These are phyloP conservation scores for Cyclotella sp. DNA, from an alignment of 108 stramenopile species.

Conservation along the genomic window DNA sequence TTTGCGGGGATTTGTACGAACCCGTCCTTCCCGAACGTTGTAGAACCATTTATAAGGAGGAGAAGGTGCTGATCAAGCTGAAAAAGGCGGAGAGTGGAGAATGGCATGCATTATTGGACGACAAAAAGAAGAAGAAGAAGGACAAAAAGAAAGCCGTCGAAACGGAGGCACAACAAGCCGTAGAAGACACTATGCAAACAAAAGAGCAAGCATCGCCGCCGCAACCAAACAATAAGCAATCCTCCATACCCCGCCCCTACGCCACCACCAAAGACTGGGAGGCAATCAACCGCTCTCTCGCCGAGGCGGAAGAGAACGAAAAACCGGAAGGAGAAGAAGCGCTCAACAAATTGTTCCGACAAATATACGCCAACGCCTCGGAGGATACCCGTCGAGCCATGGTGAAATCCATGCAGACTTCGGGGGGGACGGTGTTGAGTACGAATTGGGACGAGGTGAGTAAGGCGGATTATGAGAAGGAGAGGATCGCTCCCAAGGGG, in stretches of 20 bases:
- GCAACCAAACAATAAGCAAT: constrained; percentile 6
- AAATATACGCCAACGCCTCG: constrained; percentile 92
- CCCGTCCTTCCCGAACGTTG: constrained; percentile 67
- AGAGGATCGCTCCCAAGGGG: constrained; percentile 94
- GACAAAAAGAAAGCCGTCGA: constrained; percentile 23
- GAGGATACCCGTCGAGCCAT: constrained; percentile 95
- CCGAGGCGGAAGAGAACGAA: constrained; percentile 89
- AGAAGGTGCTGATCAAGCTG: constrained; percentile 86
- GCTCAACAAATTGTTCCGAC: constrained; percentile 94
- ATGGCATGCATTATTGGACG: constrained; percentile 81
- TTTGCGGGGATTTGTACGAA: constrained; percentile 80
- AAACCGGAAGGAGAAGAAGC: constrained; percentile 98
- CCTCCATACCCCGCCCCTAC: constrained; percentile 69
- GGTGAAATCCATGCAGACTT: constrained; percentile 97
- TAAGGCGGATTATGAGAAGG: constrained; percentile 97
- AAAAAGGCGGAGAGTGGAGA: constrained; percentile 69
- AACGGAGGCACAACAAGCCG: constrained; percentile 6
- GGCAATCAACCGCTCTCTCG: constrained; percentile 76
- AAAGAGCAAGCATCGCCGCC: constrained; percentile 2
- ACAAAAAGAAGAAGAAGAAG: constrained; percentile 49
- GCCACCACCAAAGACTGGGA: constrained; percentile 90
- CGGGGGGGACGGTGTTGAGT: constrained; percentile 94
- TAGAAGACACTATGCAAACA: constrained; percentile 1
- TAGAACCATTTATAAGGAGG: constrained; percentile 69
- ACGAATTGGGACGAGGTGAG: constrained; percentile 99